phyloP scores from a whole-genome alignment of 192 early-diverging fungal genomes.

The Cetraspora pellucida region DNA sequence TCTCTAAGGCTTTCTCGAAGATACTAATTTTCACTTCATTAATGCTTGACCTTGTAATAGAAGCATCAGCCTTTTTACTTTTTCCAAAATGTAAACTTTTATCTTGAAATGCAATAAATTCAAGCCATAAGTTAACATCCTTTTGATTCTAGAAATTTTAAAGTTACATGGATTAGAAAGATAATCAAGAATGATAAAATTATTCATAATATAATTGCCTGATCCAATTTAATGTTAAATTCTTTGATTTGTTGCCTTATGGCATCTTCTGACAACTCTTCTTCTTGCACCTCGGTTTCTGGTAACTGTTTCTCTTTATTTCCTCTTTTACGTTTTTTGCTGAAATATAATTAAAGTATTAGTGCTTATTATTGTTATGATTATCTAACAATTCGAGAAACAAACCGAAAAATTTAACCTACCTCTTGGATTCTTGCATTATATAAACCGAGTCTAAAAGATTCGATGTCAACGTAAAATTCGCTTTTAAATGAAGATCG shows the following conservation, averaged over 20 bases:
- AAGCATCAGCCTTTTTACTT: slow-evolving; percentile 17
- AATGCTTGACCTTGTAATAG: slow-evolving; percentile 44
- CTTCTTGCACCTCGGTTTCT: background rate
- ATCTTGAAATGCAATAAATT: slow-evolving; percentile 59
- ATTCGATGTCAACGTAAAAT: no score
- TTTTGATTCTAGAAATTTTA: slow-evolving; percentile 43
- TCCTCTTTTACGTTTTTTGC: no score
- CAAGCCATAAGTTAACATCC: slow-evolving; percentile 50
- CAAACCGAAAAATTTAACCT: no score
- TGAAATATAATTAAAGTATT: no score
- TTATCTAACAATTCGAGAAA: no score
- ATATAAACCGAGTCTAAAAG: no score
- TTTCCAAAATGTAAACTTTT: slow-evolving; percentile 38
- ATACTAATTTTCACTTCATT: slow-evolving; percentile 57
- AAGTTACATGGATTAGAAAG: background rate
- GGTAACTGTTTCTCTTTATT: no score
- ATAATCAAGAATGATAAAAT: background rate
- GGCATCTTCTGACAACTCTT: background rate
- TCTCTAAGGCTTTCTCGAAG: slow-evolving; percentile 54
- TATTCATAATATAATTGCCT: background rate
- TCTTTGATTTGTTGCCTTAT: background rate
- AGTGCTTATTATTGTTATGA: no score
- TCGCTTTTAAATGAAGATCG: no score
- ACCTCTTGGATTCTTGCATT: no score
- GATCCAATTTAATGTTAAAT: background rate